Evolutionary conservation across 192 early-diverging fungal genomes (phyloP).

Genomic region (Globomyces pollinis-pini): DNA sequence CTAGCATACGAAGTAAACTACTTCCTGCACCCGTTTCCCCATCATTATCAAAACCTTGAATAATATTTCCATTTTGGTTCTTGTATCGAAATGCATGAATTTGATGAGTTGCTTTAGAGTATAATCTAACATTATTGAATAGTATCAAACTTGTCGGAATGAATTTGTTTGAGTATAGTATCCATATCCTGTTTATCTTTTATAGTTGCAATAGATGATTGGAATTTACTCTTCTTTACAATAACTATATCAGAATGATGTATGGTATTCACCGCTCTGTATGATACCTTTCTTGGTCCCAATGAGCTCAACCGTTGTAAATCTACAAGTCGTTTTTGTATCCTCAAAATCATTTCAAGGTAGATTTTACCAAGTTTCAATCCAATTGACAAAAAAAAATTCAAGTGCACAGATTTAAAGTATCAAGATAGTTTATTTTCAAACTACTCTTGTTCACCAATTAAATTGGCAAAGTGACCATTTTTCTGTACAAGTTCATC

Average conservation of each 20-base stretch:
- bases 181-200: neutral
- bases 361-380: too few species aligned
- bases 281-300: neutral
- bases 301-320: too few species aligned
- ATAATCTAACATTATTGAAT: neutral
- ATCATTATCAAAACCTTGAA: constrained; percentile 62
- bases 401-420: neutral
- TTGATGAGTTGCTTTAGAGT: constrained; percentile 7
- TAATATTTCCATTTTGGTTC: neutral
- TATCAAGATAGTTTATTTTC: neutral
- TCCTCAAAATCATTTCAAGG: too few species aligned
- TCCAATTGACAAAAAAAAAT: neutral
- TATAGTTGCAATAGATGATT: neutral
- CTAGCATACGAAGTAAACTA: constrained; percentile 62
- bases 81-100: neutral
- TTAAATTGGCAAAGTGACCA: constrained; percentile 23
- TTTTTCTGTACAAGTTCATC: constrained; percentile 50
- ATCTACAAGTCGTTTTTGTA: too few species aligned
- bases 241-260: neutral
- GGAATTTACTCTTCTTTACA: constrained; percentile 2
- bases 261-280: neutral
- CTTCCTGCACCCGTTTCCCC: constrained; percentile 79
- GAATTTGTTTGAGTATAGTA: neutral
- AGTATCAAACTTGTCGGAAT: neutral
- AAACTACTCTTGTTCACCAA: constrained; percentile 3